Percentiles rank a stretch among this genome's conserved stretches.
Evolutionary conservation across 2,329 filamentous ascomycete species (phyloP).

Genomic region (Tolypocladium pustulatum): DNA sequence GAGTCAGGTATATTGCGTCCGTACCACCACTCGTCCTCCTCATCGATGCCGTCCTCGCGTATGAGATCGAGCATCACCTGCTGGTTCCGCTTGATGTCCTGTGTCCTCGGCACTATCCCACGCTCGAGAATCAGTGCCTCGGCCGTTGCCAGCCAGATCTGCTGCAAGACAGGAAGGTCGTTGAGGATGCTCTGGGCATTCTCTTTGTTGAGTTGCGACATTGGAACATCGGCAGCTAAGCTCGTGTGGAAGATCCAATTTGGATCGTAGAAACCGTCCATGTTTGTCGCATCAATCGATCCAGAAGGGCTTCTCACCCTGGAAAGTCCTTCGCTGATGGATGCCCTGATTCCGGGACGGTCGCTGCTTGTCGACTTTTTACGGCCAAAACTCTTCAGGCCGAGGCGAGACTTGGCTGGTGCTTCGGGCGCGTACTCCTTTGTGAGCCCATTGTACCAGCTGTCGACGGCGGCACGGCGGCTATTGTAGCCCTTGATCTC

Average conservation of each 20-base stretch:
- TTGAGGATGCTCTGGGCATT: slow-evolving; percentile 38
- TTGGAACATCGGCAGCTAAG: slow-evolving; percentile 50
- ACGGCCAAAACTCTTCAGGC: slow-evolving; percentile 42
- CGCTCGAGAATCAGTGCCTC: slow-evolving; percentile 51
- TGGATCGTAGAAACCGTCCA: slow-evolving; percentile 15
- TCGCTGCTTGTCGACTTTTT: slow-evolving; percentile 40
- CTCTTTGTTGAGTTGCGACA: slow-evolving; percentile 42
- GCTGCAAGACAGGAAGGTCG: slow-evolving; percentile 46
- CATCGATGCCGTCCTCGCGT: slow-evolving; percentile 45
- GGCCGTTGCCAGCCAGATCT: slow-evolving; percentile 53
- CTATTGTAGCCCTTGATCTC: slow-evolving; percentile 56
- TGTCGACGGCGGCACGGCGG: slow-evolving; percentile 47
- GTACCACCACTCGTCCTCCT: slow-evolving; percentile 55
- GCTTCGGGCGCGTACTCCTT: slow-evolving; percentile 29
- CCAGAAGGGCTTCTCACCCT: slow-evolving; percentile 15
- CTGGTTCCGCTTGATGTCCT: slow-evolving; percentile 53
- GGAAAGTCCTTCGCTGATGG: slow-evolving; percentile 13
- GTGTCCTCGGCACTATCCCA: slow-evolving; percentile 43
- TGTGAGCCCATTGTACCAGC: slow-evolving; percentile 44
- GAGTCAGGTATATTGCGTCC: slow-evolving; percentile 42
- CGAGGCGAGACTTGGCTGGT: slow-evolving; percentile 37
- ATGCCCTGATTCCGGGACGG: slow-evolving; percentile 9
- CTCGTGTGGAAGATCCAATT: slow-evolving; percentile 48
- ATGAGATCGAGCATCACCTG: slow-evolving; percentile 55
- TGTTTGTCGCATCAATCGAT: slow-evolving; percentile 18